Conservation (phyloP, 164 flowering plant genomes). For the Litsea cubeba region DNA sequence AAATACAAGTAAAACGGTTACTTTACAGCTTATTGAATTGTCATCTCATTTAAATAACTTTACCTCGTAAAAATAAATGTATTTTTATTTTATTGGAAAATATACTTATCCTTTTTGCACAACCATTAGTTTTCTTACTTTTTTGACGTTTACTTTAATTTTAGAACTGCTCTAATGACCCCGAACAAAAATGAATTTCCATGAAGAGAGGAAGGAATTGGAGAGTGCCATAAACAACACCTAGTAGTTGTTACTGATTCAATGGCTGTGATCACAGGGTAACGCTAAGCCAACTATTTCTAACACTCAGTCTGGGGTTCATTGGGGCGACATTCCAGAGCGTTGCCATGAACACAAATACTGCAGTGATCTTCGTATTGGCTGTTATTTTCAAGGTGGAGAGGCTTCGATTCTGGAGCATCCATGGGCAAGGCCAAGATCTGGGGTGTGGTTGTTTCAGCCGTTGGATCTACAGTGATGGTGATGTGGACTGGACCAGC, state of each 20-base stretch:
- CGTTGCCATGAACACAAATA: conserved; percentile 13
- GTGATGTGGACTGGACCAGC: conserved; percentile 21
- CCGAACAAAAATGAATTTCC: too few species aligned
- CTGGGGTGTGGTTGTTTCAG: conserved; percentile 14
- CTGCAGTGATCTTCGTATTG: conserved; percentile 11
- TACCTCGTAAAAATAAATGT: too few species aligned
- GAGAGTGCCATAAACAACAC: neutral
- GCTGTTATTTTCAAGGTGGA: conserved; percentile 18
- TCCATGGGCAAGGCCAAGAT: conserved; percentile 22
- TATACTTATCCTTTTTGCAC: too few species aligned
- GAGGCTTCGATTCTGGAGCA: conserved; percentile 10
- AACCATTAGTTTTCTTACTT: too few species aligned
- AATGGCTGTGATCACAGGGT: conserved; percentile 5
- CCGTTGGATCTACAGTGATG: conserved; percentile 13
- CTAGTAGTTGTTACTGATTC: neutral
- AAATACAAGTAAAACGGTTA: neutral
- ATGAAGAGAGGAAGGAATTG: neutral
- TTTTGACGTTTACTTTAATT: neutral
- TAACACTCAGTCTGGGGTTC: conserved; percentile 12
- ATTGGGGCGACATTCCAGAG: conserved; percentile 16
- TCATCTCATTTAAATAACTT: neutral
- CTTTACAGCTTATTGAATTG: neutral
- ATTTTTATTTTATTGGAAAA: too few species aligned
- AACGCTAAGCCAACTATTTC: conserved; percentile 9
- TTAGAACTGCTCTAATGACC: too few species aligned